Conservation (phyloP, 768 basidiomycete genomes). For the Rhodotorula babjevae region DNA sequence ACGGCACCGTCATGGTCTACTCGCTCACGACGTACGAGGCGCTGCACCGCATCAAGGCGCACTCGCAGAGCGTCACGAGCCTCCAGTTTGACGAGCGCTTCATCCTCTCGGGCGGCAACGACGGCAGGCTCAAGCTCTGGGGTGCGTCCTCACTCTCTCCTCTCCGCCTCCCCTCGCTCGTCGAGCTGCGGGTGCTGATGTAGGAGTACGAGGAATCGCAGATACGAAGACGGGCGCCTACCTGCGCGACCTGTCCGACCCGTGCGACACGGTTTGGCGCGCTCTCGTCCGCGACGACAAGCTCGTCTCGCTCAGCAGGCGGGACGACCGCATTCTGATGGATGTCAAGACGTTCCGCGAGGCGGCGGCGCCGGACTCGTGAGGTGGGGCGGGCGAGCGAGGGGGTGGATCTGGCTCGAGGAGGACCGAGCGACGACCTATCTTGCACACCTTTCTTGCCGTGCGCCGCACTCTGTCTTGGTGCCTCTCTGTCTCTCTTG, state of each 20-base stretch:
- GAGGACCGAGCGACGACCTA: too few species aligned
- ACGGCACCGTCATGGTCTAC: constrained; percentile 77
- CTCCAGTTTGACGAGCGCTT: constrained; percentile 75
- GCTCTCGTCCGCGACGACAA: constrained; percentile 67
- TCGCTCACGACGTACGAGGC: constrained; percentile 51
- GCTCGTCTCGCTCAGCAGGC: constrained; percentile 74
- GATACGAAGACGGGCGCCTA: constrained; percentile 57
- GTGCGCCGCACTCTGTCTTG: neutral
- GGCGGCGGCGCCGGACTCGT: neutral
- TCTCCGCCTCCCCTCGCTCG: too few species aligned
- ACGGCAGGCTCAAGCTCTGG: constrained; percentile 49
- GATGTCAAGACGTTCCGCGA: constrained; percentile 46
- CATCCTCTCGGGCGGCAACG: constrained; percentile 56
- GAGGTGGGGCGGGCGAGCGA: neutral
- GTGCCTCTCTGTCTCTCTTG: neutral
- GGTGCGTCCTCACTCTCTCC: constrained; percentile 20
- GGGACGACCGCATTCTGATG: constrained; percentile 55
- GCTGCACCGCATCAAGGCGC: constrained; percentile 67
- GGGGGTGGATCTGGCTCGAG: too few species aligned
- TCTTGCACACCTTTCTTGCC: too few species aligned
- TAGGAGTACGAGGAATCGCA: too few species aligned
- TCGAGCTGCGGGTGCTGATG: neutral
- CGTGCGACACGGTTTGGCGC: constrained; percentile 79
- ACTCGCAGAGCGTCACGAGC: constrained; percentile 77
- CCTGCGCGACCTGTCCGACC: constrained; percentile 71